Evolutionary conservation across 2,329 filamentous ascomycete genomes (phyloP).

Genomic region (Hymenoscyphus albidus): DNA sequence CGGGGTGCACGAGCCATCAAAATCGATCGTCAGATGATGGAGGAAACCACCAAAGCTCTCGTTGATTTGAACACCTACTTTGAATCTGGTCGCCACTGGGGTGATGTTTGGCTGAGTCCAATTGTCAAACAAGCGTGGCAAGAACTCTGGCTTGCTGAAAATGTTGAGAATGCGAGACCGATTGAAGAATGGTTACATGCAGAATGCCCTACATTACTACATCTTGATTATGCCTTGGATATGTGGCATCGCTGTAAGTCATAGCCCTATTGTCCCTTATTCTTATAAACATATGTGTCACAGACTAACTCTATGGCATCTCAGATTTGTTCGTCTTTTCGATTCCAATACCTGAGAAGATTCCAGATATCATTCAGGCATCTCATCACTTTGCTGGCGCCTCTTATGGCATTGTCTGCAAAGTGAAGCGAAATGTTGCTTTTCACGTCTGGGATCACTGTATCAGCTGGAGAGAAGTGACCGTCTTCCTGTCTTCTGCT

Average conservation of each 20-base stretch:
- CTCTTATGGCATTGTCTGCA: constrained; percentile 58
- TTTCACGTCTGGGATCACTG: constrained; percentile 62
- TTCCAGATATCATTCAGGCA: constrained; percentile 56
- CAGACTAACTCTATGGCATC: not conserved
- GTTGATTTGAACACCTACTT: constrained; percentile 34
- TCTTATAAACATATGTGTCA: not conserved
- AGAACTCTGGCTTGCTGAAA: constrained; percentile 43
- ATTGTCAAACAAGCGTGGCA: constrained; percentile 45
- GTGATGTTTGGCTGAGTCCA: constrained; percentile 44
- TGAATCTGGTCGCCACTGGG: constrained; percentile 42
- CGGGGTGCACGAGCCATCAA: constrained; percentile 45
- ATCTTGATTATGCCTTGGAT: constrained; percentile 44
- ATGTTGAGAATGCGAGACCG: constrained; percentile 40
- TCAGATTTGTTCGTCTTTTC: constrained; percentile 42
- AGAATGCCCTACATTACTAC: constrained; percentile 42
- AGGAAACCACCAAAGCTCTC: constrained; percentile 34
- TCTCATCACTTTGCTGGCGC: constrained; percentile 59
- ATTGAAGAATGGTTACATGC: constrained; percentile 43
- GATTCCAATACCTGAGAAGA: constrained; percentile 40
- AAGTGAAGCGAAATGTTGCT: constrained; percentile 55
- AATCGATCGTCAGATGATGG: constrained; percentile 44
- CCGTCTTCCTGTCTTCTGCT: constrained; percentile 31
- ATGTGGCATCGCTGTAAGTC: constrained; percentile 40
- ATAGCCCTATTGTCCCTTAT: not conserved
- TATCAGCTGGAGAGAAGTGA: constrained; percentile 54